A percentile compares a stretch with the other conserved stretches of the same genome.
Evolutionary conservation across 2,329 filamentous ascomycete species (phyloP).

Genomic region (Drechslerella coelobrocha): DNA sequence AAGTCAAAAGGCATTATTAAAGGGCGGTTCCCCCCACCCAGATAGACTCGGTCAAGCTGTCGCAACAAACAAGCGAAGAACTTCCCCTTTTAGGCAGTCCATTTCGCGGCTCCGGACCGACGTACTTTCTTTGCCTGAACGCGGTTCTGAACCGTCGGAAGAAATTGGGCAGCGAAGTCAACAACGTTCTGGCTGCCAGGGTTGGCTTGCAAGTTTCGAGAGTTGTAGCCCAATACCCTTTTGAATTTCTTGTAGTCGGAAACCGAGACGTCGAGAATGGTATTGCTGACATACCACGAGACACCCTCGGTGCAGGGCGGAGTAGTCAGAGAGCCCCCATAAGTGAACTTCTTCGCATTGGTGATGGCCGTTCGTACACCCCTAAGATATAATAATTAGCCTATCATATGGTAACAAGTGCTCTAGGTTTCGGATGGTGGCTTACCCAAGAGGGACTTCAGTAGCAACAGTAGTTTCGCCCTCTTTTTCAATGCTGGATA

Average conservation of each 20-base stretch:
- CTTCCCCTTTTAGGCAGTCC: slow-evolving; percentile 2
- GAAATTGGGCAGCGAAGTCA: slow-evolving; percentile 46
- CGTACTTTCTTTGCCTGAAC: slow-evolving; percentile 23
- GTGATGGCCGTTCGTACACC: slow-evolving; percentile 42
- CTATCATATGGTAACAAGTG: not conserved
- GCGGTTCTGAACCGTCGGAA: slow-evolving; percentile 17
- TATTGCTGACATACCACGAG: slow-evolving; percentile 60
- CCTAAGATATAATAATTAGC: slow-evolving; percentile 22
- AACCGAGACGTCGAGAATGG: slow-evolving; percentile 57
- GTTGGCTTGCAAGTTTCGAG: slow-evolving; percentile 61
- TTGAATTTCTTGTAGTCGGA: slow-evolving; percentile 59
- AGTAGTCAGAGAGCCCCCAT: slow-evolving; percentile 63
- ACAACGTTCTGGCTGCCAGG: slow-evolving; percentile 51
- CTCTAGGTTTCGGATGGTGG: not conserved
- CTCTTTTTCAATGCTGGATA: slow-evolving; percentile 26
- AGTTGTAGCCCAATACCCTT: slow-evolving; percentile 62
- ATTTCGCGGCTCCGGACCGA: slow-evolving; percentile 8
- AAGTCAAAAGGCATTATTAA: too few relatives aligned
- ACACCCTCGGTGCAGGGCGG: slow-evolving; percentile 63
- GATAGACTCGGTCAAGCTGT: too few relatives aligned
- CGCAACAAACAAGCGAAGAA: not conserved
- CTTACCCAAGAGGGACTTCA: slow-evolving; percentile 30
- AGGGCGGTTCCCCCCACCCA: too few relatives aligned
- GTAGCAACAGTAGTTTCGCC: slow-evolving; percentile 37
- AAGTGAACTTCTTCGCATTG: slow-evolving; percentile 55